Base-by-base conservation (phyloP, 768 basidiomycete species). In the Polyporus arcularius region DNA sequence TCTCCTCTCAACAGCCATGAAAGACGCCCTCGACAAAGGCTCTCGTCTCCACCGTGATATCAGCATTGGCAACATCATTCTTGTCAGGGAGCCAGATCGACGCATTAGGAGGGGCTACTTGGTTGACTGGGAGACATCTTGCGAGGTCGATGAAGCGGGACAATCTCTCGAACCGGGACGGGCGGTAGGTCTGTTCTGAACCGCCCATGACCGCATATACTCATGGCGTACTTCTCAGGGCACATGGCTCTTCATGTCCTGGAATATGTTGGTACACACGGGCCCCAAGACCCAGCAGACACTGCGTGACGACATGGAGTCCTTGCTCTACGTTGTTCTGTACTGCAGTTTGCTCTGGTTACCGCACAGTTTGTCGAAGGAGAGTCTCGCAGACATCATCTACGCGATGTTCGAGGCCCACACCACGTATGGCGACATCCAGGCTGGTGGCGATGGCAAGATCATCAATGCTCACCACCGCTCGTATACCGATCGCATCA, bases 241-340 rank as follows among this genome's bases (percentile, higher is more conserved):
- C 18, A 61, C 60, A 3, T 51, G 48, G 55, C 38, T 32, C 0
- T 61, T 61, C 45, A 52, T 61, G 54, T 56, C 60, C 0, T 30
- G 38, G 8, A 45, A 38, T 2, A 38, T 61, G 21, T 12, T 61
- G 11, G 35, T 11, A 7, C 35, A 6, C 11, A 6, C 7, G 6
- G 35, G 35, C 7, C 11, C 11, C 6, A 35, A 42, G 59, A 60
- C 11, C 57, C 55, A 26, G 21, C 21, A 26, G 21, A 26, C 21
- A 1, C 40, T 64, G 28, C 46, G 45, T 11, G 59, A 64, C 51
- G 63, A 64, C 31, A 57, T 64, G 56, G 63, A 64, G 26, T 46
- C 59, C 0, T 32, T 64, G 7, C 8, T 64, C 41, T 57, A 61
- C 30, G 59, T 64, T 2, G 56, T 58, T 15, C 21, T 58, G 1